Percentiles rank a stretch among this genome's conserved stretches.
Conservation (phyloP, 108 stramenopile species). For the Fragilariopsis cylindrus region DNA sequence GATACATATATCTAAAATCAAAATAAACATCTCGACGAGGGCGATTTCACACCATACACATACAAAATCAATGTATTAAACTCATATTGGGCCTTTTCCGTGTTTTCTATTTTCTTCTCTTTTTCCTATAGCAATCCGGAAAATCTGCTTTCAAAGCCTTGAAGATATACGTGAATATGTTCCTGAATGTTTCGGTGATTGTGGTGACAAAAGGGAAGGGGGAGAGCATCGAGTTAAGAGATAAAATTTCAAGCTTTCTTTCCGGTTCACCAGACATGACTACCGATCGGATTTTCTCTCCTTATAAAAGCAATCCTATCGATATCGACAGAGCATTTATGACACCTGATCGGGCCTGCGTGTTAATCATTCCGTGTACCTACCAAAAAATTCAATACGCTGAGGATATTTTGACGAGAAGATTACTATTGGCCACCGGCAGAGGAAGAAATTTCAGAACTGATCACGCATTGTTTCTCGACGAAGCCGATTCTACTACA, state of each 20-base stretch:
- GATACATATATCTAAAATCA: no score
- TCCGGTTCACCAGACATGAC: background rate
- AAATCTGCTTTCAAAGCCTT: slow-evolving; percentile 6
- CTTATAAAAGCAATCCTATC: background rate
- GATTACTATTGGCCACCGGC: background rate
- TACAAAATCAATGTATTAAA: no score
- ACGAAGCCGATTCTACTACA: slow-evolving; percentile 10
- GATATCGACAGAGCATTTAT: background rate
- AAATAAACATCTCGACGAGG: no score
- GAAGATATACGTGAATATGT: background rate
- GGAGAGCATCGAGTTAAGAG: background rate
- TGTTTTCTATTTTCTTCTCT: no score
- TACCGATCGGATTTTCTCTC: background rate
- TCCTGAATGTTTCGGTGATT: slow-evolving; percentile 1
- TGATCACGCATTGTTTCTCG: slow-evolving; percentile 3
- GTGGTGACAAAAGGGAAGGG: slow-evolving; percentile 8
- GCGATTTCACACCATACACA: no score
- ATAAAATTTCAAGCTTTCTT: slow-evolving; percentile 2
- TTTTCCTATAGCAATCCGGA: background rate
- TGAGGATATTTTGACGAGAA: background rate
- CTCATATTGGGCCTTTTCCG: no score
- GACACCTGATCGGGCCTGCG: background rate
- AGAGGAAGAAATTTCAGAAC: background rate
- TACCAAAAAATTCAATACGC: background rate
- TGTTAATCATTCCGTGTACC: slow-evolving; percentile 2